These are phyloP conservation scores for Tricholoma terreum DNA, from an alignment of 768 basidiomycete species.

Conservation along the genomic window DNA sequence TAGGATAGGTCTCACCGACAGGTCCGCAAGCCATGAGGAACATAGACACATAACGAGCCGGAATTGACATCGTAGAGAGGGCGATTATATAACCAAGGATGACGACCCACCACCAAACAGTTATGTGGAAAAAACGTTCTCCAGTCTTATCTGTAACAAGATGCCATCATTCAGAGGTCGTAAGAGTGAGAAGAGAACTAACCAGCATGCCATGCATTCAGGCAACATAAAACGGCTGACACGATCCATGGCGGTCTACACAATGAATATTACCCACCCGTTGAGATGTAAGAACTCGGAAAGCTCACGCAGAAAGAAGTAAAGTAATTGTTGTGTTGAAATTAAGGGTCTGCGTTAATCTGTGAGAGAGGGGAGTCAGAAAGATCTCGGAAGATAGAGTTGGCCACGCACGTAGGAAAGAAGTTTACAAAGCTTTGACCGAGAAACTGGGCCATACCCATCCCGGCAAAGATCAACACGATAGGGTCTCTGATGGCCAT, in stretches of 20 bases:
- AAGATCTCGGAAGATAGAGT: not conserved
- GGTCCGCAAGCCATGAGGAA: constrained; percentile 64
- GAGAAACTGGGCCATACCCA: constrained; percentile 47
- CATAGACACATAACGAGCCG: constrained; percentile 56
- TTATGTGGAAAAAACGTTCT: constrained; percentile 63
- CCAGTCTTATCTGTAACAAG: constrained; percentile 46
- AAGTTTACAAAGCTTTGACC: constrained; percentile 62
- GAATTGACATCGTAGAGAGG: constrained; percentile 48
- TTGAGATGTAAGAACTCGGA: not conserved
- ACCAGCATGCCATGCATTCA: constrained; percentile 55
- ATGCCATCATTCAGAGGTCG: not conserved
- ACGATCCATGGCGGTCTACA: constrained; percentile 64
- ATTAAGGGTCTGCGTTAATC: constrained; percentile 57
- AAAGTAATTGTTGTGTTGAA: constrained; percentile 57
- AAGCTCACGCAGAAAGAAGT: constrained; percentile 55
- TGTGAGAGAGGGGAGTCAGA: constrained; percentile 15
- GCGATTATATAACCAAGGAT: constrained; percentile 62
- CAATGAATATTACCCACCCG: not conserved
- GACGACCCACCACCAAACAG: constrained; percentile 55
- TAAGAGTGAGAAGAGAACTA: not conserved
- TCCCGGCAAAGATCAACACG: constrained; percentile 50
- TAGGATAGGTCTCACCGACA: constrained; percentile 22
- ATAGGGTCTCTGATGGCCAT: constrained; percentile 56
- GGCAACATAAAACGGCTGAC: constrained; percentile 43
- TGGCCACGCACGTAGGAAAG: constrained; percentile 44